Evolutionary conservation across 1,284 basidiomycete species (phyloP).

Genomic region (Fomitopsis pinicola): DNA sequence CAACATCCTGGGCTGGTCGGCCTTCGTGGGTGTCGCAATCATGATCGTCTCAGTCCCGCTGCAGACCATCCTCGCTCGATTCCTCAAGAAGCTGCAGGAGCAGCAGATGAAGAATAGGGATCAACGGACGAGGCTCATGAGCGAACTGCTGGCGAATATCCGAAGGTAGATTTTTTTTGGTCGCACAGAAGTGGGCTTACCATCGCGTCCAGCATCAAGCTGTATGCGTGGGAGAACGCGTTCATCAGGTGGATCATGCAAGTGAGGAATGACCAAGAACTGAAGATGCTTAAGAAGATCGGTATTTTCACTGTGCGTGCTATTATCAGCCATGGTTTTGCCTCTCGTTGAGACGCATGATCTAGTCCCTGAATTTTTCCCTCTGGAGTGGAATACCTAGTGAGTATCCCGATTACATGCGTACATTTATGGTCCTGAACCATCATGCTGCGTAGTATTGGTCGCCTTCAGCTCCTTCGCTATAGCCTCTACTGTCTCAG

Average conservation of each 20-base stretch:
- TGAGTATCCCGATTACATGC: conserved; percentile 23
- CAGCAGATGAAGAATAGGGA: conserved; percentile 91
- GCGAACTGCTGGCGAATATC: conserved; percentile 85
- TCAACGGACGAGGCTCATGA: conserved; percentile 73
- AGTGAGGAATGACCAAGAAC: conserved; percentile 83
- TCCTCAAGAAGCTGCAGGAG: conserved; percentile 80
- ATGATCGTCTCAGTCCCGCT: conserved; percentile 84
- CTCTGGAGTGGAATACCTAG: conserved; percentile 68
- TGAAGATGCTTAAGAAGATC: conserved; percentile 79
- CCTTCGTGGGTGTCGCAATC: conserved; percentile 89
- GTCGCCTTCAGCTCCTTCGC: conserved; percentile 90
- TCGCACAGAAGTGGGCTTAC: not conserved
- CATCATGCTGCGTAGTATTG: conserved; percentile 43
- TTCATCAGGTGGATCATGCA: conserved; percentile 73
- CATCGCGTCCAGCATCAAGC: conserved; percentile 54
- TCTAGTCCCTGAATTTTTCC: conserved; percentile 52
- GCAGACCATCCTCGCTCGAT: conserved; percentile 73
- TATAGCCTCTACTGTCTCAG: conserved; percentile 68
- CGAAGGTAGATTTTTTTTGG: conserved; percentile 50
- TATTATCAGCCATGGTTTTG: not conserved
- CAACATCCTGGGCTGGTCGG: conserved; percentile 86
- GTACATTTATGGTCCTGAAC: not conserved
- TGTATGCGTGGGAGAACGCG: conserved; percentile 87
- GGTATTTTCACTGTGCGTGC: conserved; percentile 61
- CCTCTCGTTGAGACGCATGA: not conserved